Evolutionary conservation across 2,329 filamentous ascomycete genomes (phyloP).

Genomic region (Aspergillus sp.): DNA sequence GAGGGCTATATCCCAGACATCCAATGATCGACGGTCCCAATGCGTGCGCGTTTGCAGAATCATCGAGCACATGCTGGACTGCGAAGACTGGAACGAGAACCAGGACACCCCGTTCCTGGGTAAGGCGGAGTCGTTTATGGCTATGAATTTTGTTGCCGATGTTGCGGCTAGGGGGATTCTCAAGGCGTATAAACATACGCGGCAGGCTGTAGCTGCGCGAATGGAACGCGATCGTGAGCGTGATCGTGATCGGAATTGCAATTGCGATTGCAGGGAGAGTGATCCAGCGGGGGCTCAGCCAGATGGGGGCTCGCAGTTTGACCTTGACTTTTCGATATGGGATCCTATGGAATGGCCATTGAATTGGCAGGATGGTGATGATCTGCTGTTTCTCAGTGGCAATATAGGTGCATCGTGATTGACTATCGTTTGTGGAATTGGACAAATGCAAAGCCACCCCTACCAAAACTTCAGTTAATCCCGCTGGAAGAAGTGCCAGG

Average conservation of each 20-base stretch:
- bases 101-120: not conserved
- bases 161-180: not conserved
- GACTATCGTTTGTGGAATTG: not conserved
- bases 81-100: not conserved
- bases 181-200: not conserved
- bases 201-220: not conserved
- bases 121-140: constrained; percentile 2
- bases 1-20: not conserved
- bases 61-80: not conserved
- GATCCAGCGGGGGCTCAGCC: too few relatives aligned
- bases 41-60: not conserved
- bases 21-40: not conserved
- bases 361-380: not conserved
- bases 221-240: not conserved
- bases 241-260: not conserved
- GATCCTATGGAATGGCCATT: not conserved
- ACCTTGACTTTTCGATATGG: not conserved
- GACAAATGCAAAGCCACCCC: not conserved
- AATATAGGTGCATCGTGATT: not conserved
- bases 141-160: not conserved
- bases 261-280: not conserved
- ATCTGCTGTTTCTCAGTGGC: not conserved
- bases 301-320: not conserved
- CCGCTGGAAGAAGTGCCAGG: not conserved
- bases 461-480: not conserved